Base-by-base conservation (phyloP, 495 filamentous ascomycete species). In the Aspergillus indologenus region DNA sequence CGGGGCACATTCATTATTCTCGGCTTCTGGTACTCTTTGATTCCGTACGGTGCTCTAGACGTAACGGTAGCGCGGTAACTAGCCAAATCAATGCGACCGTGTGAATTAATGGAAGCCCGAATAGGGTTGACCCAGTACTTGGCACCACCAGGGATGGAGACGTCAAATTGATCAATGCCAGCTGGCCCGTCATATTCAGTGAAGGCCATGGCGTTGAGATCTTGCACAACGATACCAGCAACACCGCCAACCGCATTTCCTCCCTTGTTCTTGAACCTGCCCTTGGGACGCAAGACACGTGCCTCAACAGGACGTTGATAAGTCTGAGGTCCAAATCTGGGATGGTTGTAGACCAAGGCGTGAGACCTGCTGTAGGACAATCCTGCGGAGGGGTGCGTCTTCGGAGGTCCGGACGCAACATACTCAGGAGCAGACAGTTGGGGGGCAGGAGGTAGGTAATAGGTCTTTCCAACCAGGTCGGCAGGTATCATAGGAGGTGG, bases 331-430 rank as follows among this genome's bases (percentile, higher is more conserved):
- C 94, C 94, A 64, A 87, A 85, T n/a, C 84, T 58, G 0, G 94
- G 88, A 67, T 97, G 92, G 69, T 96, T 95, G 52, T 84, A 78
- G 45, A 89, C 69, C 66, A 86, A 80, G 21, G 86, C 79, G 34
- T 81, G 71, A 17, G 90, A 88, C 56, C 92, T 86, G 26, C 87
- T 78, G 74, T 98, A 97, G 42, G 90, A 88, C 18, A 98, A 75
- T 60, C 94, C 94, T 2, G 87, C 95, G 1, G 92, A 94, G 1
- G 95, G 94, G 72, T 99, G 94, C 9, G 93, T 98, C 54, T 81
- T 81, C 1, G 89, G 90, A 3, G 92, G 89, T 2, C 90, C 88
- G 7, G 67, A 64, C 14, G 75, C 67, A 12, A 82, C 82, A 64
- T 89, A 89, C 24, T 78, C 72, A 12, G 65, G 26, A 7, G 77